Evolutionary conservation across 257 asterid genomes (phyloP).

Genomic region (Fraxinus pennsylvanica): DNA sequence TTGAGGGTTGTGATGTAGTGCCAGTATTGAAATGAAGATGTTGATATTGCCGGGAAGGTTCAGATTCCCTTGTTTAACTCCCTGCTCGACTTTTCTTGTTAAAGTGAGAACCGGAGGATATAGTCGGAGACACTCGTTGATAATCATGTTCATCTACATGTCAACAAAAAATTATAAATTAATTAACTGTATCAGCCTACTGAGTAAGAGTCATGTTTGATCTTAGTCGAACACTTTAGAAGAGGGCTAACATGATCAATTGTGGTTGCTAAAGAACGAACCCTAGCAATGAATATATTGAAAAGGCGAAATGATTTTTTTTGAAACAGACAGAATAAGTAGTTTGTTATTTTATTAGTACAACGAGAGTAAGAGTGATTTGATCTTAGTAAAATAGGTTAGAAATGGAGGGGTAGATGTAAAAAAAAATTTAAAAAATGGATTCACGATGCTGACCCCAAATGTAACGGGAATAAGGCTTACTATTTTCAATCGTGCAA

Average conservation of each 20-base stretch:
- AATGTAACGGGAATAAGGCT: slow-evolving; percentile 9
- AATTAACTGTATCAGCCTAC: neutral
- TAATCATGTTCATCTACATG: slow-evolving; percentile 58
- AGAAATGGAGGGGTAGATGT: neutral
- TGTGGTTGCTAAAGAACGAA: too few relatives aligned
- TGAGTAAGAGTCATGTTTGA: neutral
- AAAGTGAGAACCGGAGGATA: slow-evolving; percentile 52
- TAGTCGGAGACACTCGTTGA: slow-evolving; percentile 58
- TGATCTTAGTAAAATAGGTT: neutral
- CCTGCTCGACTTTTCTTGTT: slow-evolving; percentile 45
- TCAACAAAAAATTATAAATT: neutral
- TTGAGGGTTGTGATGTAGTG: slow-evolving; percentile 47
- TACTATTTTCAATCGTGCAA: slow-evolving; percentile 53
- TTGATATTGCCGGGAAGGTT: slow-evolving; percentile 37
- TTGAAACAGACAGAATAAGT: too few relatives aligned
- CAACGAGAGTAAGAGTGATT: neutral
- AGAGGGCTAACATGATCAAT: too few relatives aligned
- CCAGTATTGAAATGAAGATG: slow-evolving; percentile 40
- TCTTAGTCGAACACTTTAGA: too few relatives aligned
- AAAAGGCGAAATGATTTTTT: too few relatives aligned
- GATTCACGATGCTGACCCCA: neutral
- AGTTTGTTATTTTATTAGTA: too few relatives aligned
- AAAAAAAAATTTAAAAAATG: neutral
- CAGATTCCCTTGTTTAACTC: slow-evolving; percentile 39
- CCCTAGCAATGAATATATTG: too few relatives aligned